Conservation (phyloP, 352 stramenopile genomes). For the Globisporangium yorkense region DNA sequence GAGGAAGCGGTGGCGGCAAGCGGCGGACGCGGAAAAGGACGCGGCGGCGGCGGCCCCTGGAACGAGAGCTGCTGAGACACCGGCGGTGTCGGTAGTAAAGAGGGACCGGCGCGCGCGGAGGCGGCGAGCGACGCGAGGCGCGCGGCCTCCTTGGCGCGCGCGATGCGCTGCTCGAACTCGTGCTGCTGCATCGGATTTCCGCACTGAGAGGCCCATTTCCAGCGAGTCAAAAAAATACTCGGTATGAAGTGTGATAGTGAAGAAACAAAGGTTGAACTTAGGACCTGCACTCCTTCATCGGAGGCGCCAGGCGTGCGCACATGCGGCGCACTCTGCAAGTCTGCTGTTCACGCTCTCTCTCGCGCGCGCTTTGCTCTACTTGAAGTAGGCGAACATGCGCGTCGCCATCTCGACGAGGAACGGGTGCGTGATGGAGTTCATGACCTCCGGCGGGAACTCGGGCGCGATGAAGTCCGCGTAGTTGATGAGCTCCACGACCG, state of each 20-base stretch:
- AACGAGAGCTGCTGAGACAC: conserved; percentile 13
- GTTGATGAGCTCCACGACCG: conserved; percentile 22
- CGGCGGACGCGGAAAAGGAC: no score
- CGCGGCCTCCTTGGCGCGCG: conserved; percentile 44
- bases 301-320: background rate
- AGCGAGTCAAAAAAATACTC: background rate
- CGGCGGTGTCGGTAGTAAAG: background rate
- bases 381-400: conserved; percentile 8
- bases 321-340: background rate
- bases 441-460: conserved; percentile 14
- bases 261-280: background rate
- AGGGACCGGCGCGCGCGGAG: conserved; percentile 12
- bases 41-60: background rate
- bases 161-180: conserved; percentile 50
- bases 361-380: background rate
- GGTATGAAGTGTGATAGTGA: background rate
- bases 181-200: conserved; percentile 7
- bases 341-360: background rate
- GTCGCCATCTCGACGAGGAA: conserved; percentile 22
- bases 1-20: conserved; percentile 1
- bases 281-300: background rate
- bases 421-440: conserved; percentile 20
- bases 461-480: conserved; percentile 20
- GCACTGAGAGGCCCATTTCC: background rate
- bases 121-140: conserved; percentile 45